Evolutionary conservation across 2,329 filamentous ascomycete genomes (phyloP).

Genomic region (Penicillium frequentans): DNA sequence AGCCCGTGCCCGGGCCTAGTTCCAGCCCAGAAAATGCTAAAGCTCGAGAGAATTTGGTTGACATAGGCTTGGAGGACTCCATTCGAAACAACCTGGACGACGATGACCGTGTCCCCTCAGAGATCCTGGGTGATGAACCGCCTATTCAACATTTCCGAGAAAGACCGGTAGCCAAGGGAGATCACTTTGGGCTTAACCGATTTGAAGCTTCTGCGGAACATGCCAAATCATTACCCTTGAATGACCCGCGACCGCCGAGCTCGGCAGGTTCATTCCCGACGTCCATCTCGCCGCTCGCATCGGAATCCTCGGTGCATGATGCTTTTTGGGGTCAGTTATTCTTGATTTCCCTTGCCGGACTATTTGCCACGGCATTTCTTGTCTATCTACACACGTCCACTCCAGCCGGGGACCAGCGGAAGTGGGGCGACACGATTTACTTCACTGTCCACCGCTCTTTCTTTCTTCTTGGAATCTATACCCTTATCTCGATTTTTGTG

Average conservation of each 20-base stretch:
- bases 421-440: slow-evolving; percentile 89
- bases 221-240: slow-evolving; percentile 50
- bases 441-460: slow-evolving; percentile 83
- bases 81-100: slow-evolving; percentile 48
- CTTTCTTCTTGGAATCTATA: slow-evolving; percentile 86
- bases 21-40: slow-evolving; percentile 48
- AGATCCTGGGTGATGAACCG: slow-evolving; percentile 46
- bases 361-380: slow-evolving; percentile 85
- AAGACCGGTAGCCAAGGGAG: slow-evolving; percentile 39
- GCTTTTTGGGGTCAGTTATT: slow-evolving; percentile 90
- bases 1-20: slow-evolving; percentile 31
- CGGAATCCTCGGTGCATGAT: slow-evolving; percentile 78
- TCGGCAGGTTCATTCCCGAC: slow-evolving; percentile 56
- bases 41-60: slow-evolving; percentile 71
- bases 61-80: slow-evolving; percentile 76
- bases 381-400: slow-evolving; percentile 85
- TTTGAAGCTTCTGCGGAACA: slow-evolving; percentile 52
- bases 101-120: slow-evolving; percentile 42
- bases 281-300: slow-evolving; percentile 58
- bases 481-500: slow-evolving; percentile 82
- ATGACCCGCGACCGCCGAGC: slow-evolving; percentile 48
- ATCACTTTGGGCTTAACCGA: slow-evolving; percentile 39
- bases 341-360: slow-evolving; percentile 75
- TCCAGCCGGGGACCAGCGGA: slow-evolving; percentile 64
- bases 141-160: slow-evolving; percentile 59